phyloP scores from a whole-genome alignment of 352 stramenopile genomes.

The Phytopythium montanum region DNA sequence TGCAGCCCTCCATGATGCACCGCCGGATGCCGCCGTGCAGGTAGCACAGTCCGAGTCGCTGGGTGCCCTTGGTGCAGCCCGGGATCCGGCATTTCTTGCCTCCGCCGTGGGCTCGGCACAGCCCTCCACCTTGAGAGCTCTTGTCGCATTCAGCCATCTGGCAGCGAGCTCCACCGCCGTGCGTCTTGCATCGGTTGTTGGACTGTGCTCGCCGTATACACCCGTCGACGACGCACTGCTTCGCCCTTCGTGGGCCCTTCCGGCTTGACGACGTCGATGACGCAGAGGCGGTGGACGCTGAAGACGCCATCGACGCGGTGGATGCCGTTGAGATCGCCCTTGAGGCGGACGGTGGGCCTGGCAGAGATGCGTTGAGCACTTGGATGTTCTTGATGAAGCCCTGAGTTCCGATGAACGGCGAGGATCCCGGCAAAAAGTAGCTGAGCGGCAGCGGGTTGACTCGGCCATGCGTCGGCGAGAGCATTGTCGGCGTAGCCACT shows the following conservation, averaged over 20 bases:
- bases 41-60: conserved; percentile 77
- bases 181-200: conserved; percentile 81
- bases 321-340: conserved; percentile 22
- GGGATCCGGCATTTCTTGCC: conserved; percentile 70
- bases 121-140: conserved; percentile 70
- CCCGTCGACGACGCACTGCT: conserved; percentile 60
- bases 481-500: conserved; percentile 11
- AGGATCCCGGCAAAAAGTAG: conserved; percentile 15
- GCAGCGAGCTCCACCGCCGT: conserved; percentile 72
- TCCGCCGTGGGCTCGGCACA: conserved; percentile 56
- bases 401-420: conserved; percentile 10
- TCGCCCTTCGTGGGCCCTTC: conserved; percentile 34
- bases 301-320: conserved; percentile 20
- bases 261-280: conserved; percentile 22
- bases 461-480: conserved; percentile 12
- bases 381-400: conserved; percentile 16
- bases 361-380: conserved; percentile 14
- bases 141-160: conserved; percentile 66
- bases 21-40: conserved; percentile 73
- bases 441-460: conserved; percentile 27
- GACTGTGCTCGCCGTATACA: conserved; percentile 66
- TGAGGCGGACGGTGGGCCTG: conserved; percentile 16
- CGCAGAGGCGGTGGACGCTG: conserved; percentile 14
- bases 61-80: conserved; percentile 73
- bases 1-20: conserved; percentile 67